Conservation (phyloP, 257 asterid genomes). For the Knoxia roxburghii region DNA sequence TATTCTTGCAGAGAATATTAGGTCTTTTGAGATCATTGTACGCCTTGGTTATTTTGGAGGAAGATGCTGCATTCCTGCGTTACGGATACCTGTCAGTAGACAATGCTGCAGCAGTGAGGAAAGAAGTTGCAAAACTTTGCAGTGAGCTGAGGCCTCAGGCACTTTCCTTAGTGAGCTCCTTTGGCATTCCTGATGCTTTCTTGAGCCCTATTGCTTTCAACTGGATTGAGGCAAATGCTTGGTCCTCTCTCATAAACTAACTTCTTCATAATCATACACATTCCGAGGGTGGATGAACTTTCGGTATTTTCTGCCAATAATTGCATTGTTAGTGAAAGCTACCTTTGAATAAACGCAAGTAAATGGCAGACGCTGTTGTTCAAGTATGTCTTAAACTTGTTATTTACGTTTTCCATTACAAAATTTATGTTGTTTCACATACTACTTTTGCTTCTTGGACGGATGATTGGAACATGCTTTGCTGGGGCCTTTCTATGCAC, state of each 20-base stretch:
- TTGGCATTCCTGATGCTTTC: slow-evolving; percentile 93
- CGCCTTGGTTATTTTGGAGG: slow-evolving; percentile 61
- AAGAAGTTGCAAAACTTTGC: slow-evolving; percentile 68
- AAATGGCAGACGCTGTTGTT: not conserved
- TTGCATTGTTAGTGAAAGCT: not conserved
- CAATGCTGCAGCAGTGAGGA: slow-evolving; percentile 66
- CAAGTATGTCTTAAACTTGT: not conserved
- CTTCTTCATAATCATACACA: not conserved
- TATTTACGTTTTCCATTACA: not conserved
- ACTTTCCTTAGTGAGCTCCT: slow-evolving; percentile 63
- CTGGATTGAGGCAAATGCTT: slow-evolving; percentile 87
- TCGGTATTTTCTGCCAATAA: not conserved
- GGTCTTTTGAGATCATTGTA: slow-evolving; percentile 70
- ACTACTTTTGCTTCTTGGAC: not conserved
- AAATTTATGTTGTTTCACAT: not conserved
- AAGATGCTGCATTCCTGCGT: slow-evolving; percentile 81
- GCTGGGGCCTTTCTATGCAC: not conserved
- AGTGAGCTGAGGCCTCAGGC: slow-evolving; percentile 79
- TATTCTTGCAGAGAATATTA: slow-evolving; percentile 49
- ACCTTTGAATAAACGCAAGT: not conserved
- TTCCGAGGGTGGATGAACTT: not conserved
- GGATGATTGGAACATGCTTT: not conserved
- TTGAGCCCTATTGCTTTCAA: slow-evolving; percentile 82
- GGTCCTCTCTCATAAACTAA: slow-evolving; percentile 40
- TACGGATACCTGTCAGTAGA: slow-evolving; percentile 61